Evolutionary conservation across 2,329 filamentous ascomycete species (phyloP).

Genomic region (Sclerotinia nivalis): DNA sequence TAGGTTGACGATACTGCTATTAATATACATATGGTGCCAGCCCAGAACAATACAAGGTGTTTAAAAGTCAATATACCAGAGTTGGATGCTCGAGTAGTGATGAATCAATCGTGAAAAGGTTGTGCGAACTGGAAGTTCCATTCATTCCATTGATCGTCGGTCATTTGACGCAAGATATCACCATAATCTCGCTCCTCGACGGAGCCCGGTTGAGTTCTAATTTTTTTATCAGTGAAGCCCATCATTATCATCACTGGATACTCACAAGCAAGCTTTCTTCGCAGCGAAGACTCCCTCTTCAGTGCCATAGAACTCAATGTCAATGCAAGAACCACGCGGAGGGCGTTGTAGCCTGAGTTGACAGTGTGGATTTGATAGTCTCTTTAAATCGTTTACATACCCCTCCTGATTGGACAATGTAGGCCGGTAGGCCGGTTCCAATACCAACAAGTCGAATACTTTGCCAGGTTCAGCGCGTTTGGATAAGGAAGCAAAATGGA

Average conservation of each 20-base stretch:
- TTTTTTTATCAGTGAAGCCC: neutral
- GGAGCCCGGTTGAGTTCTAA: neutral
- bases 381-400: neutral
- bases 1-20: neutral
- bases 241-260: neutral
- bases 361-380: neutral
- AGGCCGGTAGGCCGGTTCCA: neutral
- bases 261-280: neutral
- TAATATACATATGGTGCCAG: neutral
- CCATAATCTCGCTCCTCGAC: neutral
- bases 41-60: neutral
- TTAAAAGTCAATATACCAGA: neutral
- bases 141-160: neutral
- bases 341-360: neutral
- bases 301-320: neutral
- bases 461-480: neutral
- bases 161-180: neutral
- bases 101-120: neutral
- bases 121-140: neutral
- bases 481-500: neutral
- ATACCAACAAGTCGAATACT: neutral
- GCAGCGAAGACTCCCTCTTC: neutral
- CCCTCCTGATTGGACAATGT: neutral
- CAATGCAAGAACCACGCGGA: neutral
- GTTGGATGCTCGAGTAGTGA: neutral